Percentiles rank a stretch among this genome's conserved stretches.
Conservation (phyloP, 106 monocot species). For the Dactylorhiza incarnata region DNA sequence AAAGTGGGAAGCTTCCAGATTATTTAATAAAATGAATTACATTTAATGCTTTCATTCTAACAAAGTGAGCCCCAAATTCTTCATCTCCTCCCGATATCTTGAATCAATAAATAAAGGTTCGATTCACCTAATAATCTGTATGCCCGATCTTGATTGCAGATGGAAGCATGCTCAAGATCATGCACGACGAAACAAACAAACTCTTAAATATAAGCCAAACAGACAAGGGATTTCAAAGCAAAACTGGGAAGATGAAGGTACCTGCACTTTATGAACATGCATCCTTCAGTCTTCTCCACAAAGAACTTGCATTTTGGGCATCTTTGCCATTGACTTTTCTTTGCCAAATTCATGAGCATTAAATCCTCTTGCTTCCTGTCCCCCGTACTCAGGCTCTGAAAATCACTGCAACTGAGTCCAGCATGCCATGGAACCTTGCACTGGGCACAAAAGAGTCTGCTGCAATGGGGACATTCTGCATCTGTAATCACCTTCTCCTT, state of each 20-base stretch:
- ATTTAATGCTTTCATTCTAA: too few species aligned
- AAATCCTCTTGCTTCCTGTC: slow-evolving; percentile 35
- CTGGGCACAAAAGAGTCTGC: slow-evolving; percentile 4
- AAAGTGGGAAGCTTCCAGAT: too few species aligned
- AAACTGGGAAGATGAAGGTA: background rate
- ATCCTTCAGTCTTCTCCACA: slow-evolving; percentile 59
- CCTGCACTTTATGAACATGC: slow-evolving; percentile 57
- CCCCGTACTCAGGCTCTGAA: slow-evolving; percentile 8
- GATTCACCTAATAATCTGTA: too few species aligned
- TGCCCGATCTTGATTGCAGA: too few species aligned
- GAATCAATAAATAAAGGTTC: too few species aligned
- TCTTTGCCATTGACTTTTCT: slow-evolving; percentile 39
- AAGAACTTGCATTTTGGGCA: slow-evolving; percentile 55
- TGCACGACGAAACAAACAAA: too few species aligned
- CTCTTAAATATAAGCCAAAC: too few species aligned
- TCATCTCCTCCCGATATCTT: too few species aligned
- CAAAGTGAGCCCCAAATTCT: too few species aligned
- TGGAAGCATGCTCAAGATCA: too few species aligned
- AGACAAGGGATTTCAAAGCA: too few species aligned
- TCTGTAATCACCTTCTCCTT: slow-evolving; percentile 13
- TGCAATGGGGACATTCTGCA: slow-evolving; percentile 24
- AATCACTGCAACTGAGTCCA: slow-evolving; percentile 20
- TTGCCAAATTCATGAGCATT: slow-evolving; percentile 36
- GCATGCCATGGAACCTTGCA: slow-evolving; percentile 3
- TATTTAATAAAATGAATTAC: too few species aligned